A percentile compares a stretch with the other conserved stretches of the same genome.
phyloP scores from a whole-genome alignment of 305 asterid species.

The Nicotiana rustica region DNA sequence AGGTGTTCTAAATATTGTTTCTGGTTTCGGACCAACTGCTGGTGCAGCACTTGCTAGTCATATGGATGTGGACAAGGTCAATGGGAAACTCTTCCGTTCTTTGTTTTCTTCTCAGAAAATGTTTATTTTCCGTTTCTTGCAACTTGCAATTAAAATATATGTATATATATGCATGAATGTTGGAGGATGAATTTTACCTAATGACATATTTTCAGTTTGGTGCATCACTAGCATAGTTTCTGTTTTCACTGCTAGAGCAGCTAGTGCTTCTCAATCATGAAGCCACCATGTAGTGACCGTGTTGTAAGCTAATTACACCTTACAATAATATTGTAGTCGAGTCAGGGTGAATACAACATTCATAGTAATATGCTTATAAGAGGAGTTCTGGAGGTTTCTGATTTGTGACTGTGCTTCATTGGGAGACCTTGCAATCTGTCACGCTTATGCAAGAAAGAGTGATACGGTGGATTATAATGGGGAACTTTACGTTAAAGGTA shows the following conservation, averaged over 20 bases:
- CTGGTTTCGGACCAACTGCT: constrained; percentile 81
- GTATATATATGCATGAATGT: not conserved
- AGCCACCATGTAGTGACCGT: not conserved
- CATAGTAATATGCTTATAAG: not conserved
- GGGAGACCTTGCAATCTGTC: not conserved
- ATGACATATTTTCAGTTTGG: not conserved
- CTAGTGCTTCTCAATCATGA: constrained; percentile 5
- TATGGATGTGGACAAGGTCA: constrained; percentile 81
- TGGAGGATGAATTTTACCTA: not conserved
- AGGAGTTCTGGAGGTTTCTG: not conserved
- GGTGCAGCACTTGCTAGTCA: constrained; percentile 88
- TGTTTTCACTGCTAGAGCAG: not conserved
- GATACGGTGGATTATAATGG: not conserved
- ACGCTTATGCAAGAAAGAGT: not conserved
- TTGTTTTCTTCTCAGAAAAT: not conserved
- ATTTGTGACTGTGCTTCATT: not conserved
- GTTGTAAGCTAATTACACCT: constrained; percentile 14
- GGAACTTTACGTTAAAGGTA: not conserved
- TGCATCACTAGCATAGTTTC: constrained; percentile 1
- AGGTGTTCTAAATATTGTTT: constrained; percentile 74
- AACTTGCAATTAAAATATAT: not conserved
- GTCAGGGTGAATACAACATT: not conserved
- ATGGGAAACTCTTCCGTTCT: not conserved
- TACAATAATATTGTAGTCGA: not conserved
- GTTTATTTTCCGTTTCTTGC: not conserved